phyloP scores from a whole-genome alignment of 2,329 filamentous ascomycete species.

The Fusarium burgessii region DNA sequence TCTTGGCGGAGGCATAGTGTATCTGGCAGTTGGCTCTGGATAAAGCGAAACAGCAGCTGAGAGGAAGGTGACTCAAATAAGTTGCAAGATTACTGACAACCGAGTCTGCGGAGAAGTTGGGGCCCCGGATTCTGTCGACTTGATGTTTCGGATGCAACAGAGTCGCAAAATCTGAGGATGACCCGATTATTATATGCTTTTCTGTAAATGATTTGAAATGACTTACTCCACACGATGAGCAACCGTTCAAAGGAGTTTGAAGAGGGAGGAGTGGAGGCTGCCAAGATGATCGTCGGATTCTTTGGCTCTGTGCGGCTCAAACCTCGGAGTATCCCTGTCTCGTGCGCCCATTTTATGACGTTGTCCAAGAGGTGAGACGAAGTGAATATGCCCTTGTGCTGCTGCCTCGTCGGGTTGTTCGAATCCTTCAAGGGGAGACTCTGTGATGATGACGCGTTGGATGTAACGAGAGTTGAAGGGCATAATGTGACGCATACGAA shows the following conservation, averaged over 20 bases:
- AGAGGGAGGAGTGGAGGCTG: conserved; percentile 32
- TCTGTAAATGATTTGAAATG: neutral
- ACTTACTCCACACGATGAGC: neutral
- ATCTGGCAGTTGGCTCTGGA: neutral
- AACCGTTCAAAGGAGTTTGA: neutral
- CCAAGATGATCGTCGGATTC: conserved; percentile 40
- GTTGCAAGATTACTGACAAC: neutral
- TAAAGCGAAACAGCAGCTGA: neutral
- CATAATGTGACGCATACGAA: neutral
- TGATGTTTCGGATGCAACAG: neutral
- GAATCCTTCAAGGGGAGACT: neutral
- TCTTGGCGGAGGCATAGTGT: conserved; percentile 44
- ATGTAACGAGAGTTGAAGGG: neutral
- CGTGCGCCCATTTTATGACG: conserved; percentile 31
- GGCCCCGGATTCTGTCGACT: conserved; percentile 18
- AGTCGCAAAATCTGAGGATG: neutral
- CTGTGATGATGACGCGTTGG: conserved; percentile 16
- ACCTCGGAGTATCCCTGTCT: conserved; percentile 35
- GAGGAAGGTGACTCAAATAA: neutral
- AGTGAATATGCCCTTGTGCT: neutral
- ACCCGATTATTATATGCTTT: conserved; percentile 31
- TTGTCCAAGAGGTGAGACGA: conserved; percentile 25
- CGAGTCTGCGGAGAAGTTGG: conserved; percentile 20
- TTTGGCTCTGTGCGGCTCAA: conserved; percentile 26
- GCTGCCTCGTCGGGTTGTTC: conserved; percentile 5